Percentiles rank a stretch among this genome's conserved stretches.
Evolutionary conservation across 495 filamentous ascomycete genomes (phyloP).

Genomic region (Neohortaea acidophila): DNA sequence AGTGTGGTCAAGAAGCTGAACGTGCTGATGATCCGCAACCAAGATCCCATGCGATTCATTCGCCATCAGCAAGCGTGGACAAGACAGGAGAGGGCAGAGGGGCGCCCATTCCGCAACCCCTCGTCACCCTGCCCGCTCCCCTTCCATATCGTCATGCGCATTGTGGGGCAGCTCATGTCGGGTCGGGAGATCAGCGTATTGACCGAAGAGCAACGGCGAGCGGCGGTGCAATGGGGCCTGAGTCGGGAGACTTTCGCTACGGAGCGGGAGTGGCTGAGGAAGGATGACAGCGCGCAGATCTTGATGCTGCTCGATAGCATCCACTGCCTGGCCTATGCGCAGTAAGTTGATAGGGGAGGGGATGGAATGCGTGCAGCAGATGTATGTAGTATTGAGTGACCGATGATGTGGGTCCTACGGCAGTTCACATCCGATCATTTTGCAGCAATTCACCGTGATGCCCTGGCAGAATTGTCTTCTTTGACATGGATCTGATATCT

Average conservation of each 20-base stretch:
- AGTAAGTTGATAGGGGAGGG: slow-evolving; percentile 1
- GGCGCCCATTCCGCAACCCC: background rate
- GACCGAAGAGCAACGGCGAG: slow-evolving; percentile 11
- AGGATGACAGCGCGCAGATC: slow-evolving; percentile 21
- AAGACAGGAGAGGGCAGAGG: background rate
- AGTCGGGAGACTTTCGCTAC: slow-evolving; percentile 19
- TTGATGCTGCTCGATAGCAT: slow-evolving; percentile 27
- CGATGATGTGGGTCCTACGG: background rate
- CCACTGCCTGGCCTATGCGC: slow-evolving; percentile 25
- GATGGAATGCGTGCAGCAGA: background rate
- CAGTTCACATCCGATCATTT: background rate
- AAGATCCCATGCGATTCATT: background rate
- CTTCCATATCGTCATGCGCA: background rate
- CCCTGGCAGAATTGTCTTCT: no score
- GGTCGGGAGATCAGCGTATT: slow-evolving; percentile 8
- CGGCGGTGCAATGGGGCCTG: slow-evolving; percentile 21
- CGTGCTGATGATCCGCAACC: background rate
- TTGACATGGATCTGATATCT: no score
- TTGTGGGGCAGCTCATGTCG: slow-evolving; percentile 7
- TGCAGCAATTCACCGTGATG: background rate
- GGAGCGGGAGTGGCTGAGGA: slow-evolving; percentile 22
- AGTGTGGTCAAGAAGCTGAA: slow-evolving; percentile 9
- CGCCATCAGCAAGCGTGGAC: slow-evolving; percentile 10
- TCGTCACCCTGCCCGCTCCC: slow-evolving; percentile 7
- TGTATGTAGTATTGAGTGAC: background rate